phyloP scores from a whole-genome alignment of 2,329 filamentous ascomycete species.

The Beauveria scarabaeidicola region DNA sequence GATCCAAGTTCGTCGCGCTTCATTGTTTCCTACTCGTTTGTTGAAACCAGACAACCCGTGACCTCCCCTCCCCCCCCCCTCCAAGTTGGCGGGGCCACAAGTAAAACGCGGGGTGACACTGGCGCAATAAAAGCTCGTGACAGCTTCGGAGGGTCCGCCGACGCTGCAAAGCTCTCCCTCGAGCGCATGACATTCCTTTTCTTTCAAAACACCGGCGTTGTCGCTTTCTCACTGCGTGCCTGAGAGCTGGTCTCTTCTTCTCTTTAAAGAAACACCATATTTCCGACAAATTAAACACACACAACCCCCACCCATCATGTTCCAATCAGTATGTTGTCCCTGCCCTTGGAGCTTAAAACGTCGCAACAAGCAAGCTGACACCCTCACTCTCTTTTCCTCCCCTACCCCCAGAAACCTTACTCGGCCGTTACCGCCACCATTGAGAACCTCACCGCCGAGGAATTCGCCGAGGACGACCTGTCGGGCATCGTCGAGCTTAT shows the following conservation, averaged over 20 bases:
- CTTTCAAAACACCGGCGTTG: neutral
- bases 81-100: constrained; percentile 4
- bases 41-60: neutral
- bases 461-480: constrained; percentile 83
- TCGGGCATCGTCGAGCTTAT: constrained; percentile 89
- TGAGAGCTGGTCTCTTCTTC: neutral
- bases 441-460: constrained; percentile 81
- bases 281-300: neutral
- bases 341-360: too few species aligned
- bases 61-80: neutral
- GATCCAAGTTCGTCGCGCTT: neutral
- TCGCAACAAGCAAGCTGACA: neutral
- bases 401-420: constrained; percentile 60
- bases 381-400: constrained; percentile 13
- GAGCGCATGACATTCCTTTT: neutral
- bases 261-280: too few species aligned
- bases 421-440: constrained; percentile 89
- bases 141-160: neutral
- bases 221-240: neutral
- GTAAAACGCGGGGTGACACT: constrained; percentile 2
- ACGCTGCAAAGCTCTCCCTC: neutral
- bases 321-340: neutral
- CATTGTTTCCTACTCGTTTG: neutral
- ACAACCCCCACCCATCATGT: neutral
- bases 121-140: neutral